phyloP scores from a whole-genome alignment of 1,284 basidiomycete genomes.

The Cutaneotrichosporon sp. region DNA sequence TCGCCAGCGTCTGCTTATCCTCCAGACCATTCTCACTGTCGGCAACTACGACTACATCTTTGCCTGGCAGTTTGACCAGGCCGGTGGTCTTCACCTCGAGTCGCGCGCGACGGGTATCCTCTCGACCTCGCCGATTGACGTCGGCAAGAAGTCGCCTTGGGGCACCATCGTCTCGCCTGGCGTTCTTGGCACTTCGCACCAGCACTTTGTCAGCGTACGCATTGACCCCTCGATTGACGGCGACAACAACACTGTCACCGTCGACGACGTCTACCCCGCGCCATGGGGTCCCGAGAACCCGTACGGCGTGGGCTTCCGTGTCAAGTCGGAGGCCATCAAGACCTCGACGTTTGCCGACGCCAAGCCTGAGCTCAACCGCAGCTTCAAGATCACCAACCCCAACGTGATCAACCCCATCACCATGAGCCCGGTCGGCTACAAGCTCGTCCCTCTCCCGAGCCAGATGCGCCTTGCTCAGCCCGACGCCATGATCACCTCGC shows the following conservation, averaged over 20 bases:
- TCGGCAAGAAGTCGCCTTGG: background rate
- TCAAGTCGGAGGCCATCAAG: background rate
- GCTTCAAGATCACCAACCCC: slow-evolving; percentile 46
- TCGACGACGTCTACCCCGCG: background rate
- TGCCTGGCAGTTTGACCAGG: slow-evolving; percentile 6
- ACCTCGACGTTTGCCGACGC: background rate
- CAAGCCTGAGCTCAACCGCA: slow-evolving; percentile 23
- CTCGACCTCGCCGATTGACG: slow-evolving; percentile 1
- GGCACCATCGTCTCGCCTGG: slow-evolving; percentile 1
- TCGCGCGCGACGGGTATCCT: slow-evolving; percentile 4
- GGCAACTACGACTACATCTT: slow-evolving; percentile 8
- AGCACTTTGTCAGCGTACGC: slow-evolving; percentile 25
- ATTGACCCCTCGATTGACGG: slow-evolving; percentile 43
- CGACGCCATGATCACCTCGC: slow-evolving; percentile 5
- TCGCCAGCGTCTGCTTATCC: slow-evolving; percentile 1
- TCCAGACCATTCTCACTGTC: slow-evolving; percentile 3
- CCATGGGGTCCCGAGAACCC: slow-evolving; percentile 1
- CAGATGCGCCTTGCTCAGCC: slow-evolving; percentile 3
- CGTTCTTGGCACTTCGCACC: slow-evolving; percentile 1
- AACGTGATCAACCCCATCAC: slow-evolving; percentile 20
- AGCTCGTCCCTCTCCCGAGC: background rate
- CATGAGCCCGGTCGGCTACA: slow-evolving; percentile 1
- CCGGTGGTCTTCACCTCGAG: slow-evolving; percentile 3
- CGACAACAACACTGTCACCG: slow-evolving; percentile 13
- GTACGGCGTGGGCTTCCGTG: background rate